Conservation (phyloP, 2,329 filamentous ascomycete genomes). For the Leptographium procerum region DNA sequence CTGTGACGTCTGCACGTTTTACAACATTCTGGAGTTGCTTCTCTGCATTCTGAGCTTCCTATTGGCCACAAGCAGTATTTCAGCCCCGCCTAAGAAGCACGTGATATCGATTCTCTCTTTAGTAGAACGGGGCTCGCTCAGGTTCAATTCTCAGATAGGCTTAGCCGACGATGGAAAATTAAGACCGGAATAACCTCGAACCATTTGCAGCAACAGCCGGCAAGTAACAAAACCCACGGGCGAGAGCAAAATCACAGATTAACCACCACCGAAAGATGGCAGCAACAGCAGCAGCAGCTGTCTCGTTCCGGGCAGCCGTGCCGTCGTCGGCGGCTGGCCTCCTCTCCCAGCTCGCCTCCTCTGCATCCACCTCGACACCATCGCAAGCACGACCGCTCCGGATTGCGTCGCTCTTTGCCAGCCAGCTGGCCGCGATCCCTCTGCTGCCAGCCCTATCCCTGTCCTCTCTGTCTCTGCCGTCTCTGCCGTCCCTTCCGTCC, state of each 20-base stretch:
- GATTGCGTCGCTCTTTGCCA: conserved; percentile 31
- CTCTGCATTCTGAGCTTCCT: neutral
- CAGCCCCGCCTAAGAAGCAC: no score
- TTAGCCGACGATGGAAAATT: no score
- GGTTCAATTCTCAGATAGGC: no score
- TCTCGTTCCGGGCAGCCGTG: conserved; percentile 7
- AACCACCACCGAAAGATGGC: neutral
- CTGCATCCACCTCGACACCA: neutral
- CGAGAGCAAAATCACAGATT: no score
- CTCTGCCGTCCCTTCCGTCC: conserved; percentile 32
- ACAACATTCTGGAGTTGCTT: no score
- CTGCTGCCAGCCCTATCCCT: conserved; percentile 19
- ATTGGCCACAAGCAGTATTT: no score
- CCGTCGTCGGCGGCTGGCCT: conserved; percentile 2
- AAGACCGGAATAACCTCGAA: no score
- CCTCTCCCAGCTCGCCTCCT: conserved; percentile 6
- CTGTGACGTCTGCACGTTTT: no score
- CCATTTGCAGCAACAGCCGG: no score
- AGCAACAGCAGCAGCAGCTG: conserved; percentile 1
- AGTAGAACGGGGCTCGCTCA: no score
- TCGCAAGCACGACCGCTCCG: conserved; percentile 5
- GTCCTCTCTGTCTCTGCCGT: conserved; percentile 45
- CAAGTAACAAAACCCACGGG: no score
- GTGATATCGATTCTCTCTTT: no score
- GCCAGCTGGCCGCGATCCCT: conserved; percentile 25